Conservation (phyloP, 1,284 basidiomycete species). For the Heterobasidion occidentale region DNA sequence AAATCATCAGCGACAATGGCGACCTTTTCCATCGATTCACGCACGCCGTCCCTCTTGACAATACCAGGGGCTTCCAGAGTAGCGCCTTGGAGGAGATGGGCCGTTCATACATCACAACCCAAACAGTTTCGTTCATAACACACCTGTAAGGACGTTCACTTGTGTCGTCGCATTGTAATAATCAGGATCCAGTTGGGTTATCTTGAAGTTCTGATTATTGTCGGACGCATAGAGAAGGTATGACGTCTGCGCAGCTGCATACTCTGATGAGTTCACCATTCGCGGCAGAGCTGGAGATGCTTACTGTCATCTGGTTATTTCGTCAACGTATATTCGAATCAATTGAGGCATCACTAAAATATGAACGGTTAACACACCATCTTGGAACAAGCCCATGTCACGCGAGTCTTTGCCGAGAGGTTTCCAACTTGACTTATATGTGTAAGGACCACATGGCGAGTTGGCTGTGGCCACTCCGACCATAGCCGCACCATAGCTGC, state of each 20-base stretch:
- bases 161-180: conserved; percentile 50
- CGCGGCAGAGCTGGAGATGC: not conserved
- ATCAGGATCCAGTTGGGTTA: conserved; percentile 44
- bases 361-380: conserved; percentile 27
- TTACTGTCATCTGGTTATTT: conserved; percentile 31
- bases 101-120: not conserved
- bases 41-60: conserved; percentile 46
- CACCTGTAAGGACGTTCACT: conserved; percentile 39
- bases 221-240: conserved; percentile 61
- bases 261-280: not conserved
- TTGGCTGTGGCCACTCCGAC: conserved; percentile 55
- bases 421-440: conserved; percentile 46
- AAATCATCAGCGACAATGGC: not conserved
- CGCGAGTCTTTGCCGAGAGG: conserved; percentile 54
- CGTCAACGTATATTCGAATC: not conserved
- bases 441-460: conserved; percentile 53
- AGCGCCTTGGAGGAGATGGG: conserved; percentile 26
- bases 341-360: not conserved
- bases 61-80: conserved; percentile 59
- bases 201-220: conserved; percentile 66
- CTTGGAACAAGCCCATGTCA: conserved; percentile 52
- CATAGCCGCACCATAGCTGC: conserved; percentile 53
- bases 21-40: conserved; percentile 7
- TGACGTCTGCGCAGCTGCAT: conserved; percentile 24
- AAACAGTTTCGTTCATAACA: conserved; percentile 5